Evolutionary conservation across 129 eudicot genomes (phyloP).

Genomic region (Saposhnikovia divaricata): DNA sequence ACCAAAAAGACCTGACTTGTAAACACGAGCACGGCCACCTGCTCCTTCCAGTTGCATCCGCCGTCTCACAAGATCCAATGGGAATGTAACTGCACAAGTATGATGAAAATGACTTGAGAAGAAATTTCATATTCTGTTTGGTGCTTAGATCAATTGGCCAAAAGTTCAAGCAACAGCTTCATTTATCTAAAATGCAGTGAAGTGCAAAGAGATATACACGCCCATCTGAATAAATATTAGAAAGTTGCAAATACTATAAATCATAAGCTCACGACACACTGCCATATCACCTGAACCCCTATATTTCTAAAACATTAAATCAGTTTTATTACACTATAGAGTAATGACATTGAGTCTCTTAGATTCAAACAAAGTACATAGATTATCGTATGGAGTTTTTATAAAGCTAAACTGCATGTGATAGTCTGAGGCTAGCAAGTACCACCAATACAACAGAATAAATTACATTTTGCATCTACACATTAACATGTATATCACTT

Average conservation of each 20-base stretch:
- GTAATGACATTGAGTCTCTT: neutral
- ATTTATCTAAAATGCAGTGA: neutral
- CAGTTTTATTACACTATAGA: neutral
- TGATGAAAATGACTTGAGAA: neutral
- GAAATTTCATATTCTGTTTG: neutral
- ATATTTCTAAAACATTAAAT: neutral
- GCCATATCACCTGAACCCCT: neutral
- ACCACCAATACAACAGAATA: neutral
- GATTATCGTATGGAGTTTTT: neutral
- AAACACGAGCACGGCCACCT: constrained; percentile 75
- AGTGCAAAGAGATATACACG: too few relatives aligned
- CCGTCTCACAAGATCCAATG: constrained; percentile 90
- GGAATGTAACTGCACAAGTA: constrained; percentile 60
- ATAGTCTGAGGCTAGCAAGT: neutral
- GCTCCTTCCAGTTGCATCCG: constrained; percentile 96
- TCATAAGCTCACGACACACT: neutral
- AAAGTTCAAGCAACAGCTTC: neutral
- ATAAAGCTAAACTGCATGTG: neutral
- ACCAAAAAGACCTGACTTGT: constrained; percentile 62
- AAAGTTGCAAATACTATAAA: neutral
- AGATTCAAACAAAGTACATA: neutral
- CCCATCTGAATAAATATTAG: neutral
- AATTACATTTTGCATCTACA: neutral
- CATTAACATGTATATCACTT: neutral
- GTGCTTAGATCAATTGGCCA: too few relatives aligned